Conservation (phyloP, 1,284 basidiomycete genomes). For the Apiotrichum siamense region DNA sequence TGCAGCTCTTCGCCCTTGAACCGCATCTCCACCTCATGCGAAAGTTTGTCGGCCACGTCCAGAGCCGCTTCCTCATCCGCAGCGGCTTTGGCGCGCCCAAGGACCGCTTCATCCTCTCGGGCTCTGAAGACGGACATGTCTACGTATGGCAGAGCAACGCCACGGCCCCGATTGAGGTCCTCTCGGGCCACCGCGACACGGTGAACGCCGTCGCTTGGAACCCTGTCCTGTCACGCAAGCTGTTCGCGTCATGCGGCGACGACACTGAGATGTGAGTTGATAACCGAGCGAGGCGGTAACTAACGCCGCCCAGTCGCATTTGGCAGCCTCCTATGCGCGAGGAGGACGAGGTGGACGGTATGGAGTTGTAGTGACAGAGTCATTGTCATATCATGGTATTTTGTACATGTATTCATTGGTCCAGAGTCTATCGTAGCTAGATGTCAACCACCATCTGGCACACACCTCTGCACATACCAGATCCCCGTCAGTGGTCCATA, state of each 20-base stretch:
- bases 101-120: slow-evolving; percentile 83
- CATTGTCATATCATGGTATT: no score
- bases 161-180: slow-evolving; percentile 70
- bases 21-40: slow-evolving; percentile 60
- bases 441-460: neutral
- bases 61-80: slow-evolving; percentile 75
- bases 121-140: slow-evolving; percentile 87
- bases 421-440: no score
- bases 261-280: slow-evolving; percentile 60
- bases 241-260: slow-evolving; percentile 92
- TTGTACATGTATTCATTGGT: slow-evolving; percentile 2
- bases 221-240: slow-evolving; percentile 64
- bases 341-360: slow-evolving; percentile 1
- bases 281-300: neutral
- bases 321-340: slow-evolving; percentile 14
- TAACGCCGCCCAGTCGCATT: slow-evolving; percentile 10
- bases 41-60: slow-evolving; percentile 74
- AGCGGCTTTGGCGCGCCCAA: slow-evolving; percentile 92
- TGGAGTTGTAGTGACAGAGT: slow-evolving; percentile 11
- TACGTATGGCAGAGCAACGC: slow-evolving; percentile 94
- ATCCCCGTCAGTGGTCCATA: no score
- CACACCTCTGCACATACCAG: no score
- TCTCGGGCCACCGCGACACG: slow-evolving; percentile 76
- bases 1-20: slow-evolving; percentile 77
- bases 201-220: slow-evolving; percentile 98